These are phyloP conservation scores for Vinca minor DNA, from an alignment of 257 asterid genomes.

Conservation along the genomic window DNA sequence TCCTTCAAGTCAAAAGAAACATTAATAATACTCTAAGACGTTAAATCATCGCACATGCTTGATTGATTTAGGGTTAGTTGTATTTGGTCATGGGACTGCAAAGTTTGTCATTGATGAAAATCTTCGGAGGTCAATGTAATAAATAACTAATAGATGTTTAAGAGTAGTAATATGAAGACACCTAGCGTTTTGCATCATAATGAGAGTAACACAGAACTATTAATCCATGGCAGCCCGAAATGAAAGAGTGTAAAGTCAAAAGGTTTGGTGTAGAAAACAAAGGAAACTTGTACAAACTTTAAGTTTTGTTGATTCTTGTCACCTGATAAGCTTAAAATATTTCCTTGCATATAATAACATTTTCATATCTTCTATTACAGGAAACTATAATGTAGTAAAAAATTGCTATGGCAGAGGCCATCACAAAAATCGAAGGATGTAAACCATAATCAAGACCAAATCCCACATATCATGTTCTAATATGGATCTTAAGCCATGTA, in stretches of 20 bases:
- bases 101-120: slow-evolving; percentile 24
- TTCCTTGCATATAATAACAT: background rate
- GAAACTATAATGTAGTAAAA: background rate
- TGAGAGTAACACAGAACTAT: background rate
- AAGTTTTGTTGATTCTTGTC: slow-evolving; percentile 11
- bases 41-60: slow-evolving; percentile 14
- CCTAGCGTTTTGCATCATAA: background rate
- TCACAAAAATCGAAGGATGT: background rate
- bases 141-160: background rate
- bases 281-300: background rate
- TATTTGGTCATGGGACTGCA: slow-evolving; percentile 18
- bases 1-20: slow-evolving; percentile 16
- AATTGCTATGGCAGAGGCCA: slow-evolving; percentile 8
- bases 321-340: background rate
- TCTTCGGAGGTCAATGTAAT: slow-evolving; percentile 13
- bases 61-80: slow-evolving; percentile 14
- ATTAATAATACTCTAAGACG: slow-evolving; percentile 5
- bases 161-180: slow-evolving; percentile 1
- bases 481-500: too few species aligned
- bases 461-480: too few species aligned
- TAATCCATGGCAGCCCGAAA: slow-evolving; percentile 5
- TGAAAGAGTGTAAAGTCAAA: slow-evolving; percentile 17
- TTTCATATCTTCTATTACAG: background rate
- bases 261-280: slow-evolving; percentile 23
- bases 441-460: background rate